These are phyloP conservation scores for Alternaria infectoria DNA, from an alignment of 2,329 filamentous ascomycete species.

Conservation along the genomic window DNA sequence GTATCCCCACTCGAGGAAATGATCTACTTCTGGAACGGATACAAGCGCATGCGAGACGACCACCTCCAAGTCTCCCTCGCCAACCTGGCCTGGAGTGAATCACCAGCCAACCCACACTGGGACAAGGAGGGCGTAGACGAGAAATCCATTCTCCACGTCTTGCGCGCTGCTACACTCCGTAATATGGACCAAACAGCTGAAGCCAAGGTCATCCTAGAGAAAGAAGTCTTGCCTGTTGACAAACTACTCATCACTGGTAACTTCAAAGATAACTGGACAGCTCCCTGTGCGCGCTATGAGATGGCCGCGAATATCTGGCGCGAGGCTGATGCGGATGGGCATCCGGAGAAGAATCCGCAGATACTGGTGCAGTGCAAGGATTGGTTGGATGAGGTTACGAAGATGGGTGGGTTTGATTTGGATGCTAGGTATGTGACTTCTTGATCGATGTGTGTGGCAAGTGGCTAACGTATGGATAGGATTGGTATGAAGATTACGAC, in stretches of 20 bases:
- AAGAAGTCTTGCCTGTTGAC: constrained; percentile 67
- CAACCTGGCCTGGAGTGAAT: constrained; percentile 72
- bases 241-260: constrained; percentile 62
- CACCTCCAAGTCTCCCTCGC: constrained; percentile 69
- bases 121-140: constrained; percentile 63
- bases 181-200: constrained; percentile 68
- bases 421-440: constrained; percentile 64
- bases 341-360: constrained; percentile 43
- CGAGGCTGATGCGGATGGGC: constrained; percentile 57
- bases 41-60: constrained; percentile 74
- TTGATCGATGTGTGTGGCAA: neutral
- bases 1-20: constrained; percentile 86
- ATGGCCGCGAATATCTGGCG: constrained; percentile 82
- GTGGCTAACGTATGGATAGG: constrained; percentile 24
- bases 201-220: constrained; percentile 68
- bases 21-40: constrained; percentile 92
- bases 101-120: constrained; percentile 56
- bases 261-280: constrained; percentile 71
- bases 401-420: constrained; percentile 74
- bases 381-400: constrained; percentile 70
- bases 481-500: constrained; percentile 76
- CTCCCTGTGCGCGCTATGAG: constrained; percentile 83
- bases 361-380: constrained; percentile 67
- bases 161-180: constrained; percentile 70
- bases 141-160: constrained; percentile 68